Evolutionary conservation across 2,329 filamentous ascomycete genomes (phyloP).

Genomic region (Fusarium odoratissimum): DNA sequence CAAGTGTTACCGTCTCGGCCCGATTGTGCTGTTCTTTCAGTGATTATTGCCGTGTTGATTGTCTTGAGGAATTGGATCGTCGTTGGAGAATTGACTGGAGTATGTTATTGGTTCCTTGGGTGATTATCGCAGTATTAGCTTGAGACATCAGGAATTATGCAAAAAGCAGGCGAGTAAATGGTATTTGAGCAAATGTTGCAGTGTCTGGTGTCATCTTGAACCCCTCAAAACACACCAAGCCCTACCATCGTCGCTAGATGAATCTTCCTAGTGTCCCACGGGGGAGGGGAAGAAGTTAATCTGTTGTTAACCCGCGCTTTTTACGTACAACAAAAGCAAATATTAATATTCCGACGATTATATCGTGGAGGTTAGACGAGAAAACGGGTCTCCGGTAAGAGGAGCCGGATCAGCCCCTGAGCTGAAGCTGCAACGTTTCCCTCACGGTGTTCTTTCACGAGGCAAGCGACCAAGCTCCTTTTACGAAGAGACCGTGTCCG

Average conservation of each 20-base stretch:
- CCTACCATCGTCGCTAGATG: conserved; percentile 7
- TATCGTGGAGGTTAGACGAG: conserved; percentile 6
- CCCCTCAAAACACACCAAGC: conserved; percentile 11
- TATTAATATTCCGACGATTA: background rate
- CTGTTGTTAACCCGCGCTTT: background rate
- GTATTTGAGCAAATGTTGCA: background rate
- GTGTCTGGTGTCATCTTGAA: background rate
- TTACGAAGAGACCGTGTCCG: background rate
- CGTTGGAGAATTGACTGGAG: background rate
- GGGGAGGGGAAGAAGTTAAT: conserved; percentile 12
- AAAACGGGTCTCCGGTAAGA: conserved; percentile 2
- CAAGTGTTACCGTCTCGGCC: background rate
- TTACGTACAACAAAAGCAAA: conserved; percentile 15
- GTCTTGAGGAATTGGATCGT: background rate
- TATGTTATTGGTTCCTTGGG: background rate
- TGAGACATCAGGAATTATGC: background rate
- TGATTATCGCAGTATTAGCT: background rate
- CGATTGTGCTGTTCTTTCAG: background rate
- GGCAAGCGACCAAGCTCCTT: background rate
- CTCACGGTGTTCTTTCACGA: background rate
- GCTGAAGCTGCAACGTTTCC: conserved; percentile 6
- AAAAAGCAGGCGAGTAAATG: background rate
- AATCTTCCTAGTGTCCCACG: conserved; percentile 7
- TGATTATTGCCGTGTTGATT: background rate
- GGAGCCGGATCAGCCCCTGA: conserved; percentile 21